phyloP scores from a whole-genome alignment of 345 rosid genomes.

The Nephelium lappaceum region DNA sequence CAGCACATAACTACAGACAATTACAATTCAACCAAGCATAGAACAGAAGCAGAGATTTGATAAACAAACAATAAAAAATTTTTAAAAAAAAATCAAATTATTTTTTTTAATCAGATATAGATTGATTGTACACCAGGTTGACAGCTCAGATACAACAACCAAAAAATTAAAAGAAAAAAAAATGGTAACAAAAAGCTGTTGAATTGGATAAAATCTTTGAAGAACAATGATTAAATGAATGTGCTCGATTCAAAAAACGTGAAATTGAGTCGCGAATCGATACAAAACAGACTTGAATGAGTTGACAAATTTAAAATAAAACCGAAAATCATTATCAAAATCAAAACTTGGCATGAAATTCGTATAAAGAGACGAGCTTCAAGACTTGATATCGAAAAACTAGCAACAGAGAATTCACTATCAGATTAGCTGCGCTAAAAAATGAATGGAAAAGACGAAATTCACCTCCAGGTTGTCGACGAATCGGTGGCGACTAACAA shows the following conservation, averaged over 20 bases:
- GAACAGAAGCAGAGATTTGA: background rate
- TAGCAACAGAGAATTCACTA: background rate
- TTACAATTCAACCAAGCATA: background rate
- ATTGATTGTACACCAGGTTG: background rate
- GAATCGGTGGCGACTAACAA: background rate
- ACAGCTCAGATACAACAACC: background rate
- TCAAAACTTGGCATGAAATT: background rate
- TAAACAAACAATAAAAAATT: background rate
- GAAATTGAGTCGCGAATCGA: background rate
- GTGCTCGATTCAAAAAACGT: background rate
- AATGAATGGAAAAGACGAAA: background rate
- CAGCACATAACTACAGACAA: background rate
- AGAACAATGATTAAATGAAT: background rate
- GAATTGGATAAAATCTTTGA: background rate
- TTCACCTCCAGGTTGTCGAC: conserved; percentile 17
- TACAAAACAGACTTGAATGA: background rate
- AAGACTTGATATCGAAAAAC: background rate
- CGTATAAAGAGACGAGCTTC: background rate
- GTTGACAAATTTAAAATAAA: background rate
- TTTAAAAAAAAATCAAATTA: background rate
- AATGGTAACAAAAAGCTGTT: background rate
- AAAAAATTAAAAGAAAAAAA: background rate
- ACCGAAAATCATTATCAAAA: background rate
- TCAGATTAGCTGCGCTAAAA: background rate
- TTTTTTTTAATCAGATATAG: background rate